Percentiles rank a stretch among this genome's conserved stretches.
Evolutionary conservation across 225 moss, liverwort and hornwort genomes (phyloP).

Genomic region (Pseudoscleropodium purum): DNA sequence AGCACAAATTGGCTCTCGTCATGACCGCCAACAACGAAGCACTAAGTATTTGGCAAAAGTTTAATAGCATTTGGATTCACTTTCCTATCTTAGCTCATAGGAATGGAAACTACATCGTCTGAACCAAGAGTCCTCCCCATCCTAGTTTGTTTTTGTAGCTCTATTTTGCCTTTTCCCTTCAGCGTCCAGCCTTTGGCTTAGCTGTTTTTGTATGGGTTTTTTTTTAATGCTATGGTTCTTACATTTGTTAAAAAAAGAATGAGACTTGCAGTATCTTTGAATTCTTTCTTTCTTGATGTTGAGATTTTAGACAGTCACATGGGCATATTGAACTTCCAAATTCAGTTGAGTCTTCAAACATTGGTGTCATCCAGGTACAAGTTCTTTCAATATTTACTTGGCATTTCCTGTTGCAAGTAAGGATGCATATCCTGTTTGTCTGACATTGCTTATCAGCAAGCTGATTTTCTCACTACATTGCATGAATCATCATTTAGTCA

Average conservation of each 20-base stretch:
- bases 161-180: no score
- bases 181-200: no score
- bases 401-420: not conserved
- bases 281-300: not conserved
- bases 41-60: no score
- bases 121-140: no score
- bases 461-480: not conserved
- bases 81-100: no score
- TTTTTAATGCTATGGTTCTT: no score
- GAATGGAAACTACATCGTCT: no score
- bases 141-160: no score
- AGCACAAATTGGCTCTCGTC: no score
- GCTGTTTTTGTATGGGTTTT: no score
- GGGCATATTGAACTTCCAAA: slow-evolving; percentile 70
- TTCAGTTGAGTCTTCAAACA: slow-evolving; percentile 50
- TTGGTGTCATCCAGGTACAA: slow-evolving; percentile 69
- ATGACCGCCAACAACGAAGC: no score
- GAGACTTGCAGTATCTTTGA: not conserved
- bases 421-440: not conserved
- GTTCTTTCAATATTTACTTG: not conserved
- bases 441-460: not conserved
- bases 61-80: no score
- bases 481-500: not conserved
- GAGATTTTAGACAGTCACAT: slow-evolving; percentile 28
- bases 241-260: not conserved